Conservation (phyloP, 2,329 filamentous ascomycete genomes). For the Paradendryphiella salina region DNA sequence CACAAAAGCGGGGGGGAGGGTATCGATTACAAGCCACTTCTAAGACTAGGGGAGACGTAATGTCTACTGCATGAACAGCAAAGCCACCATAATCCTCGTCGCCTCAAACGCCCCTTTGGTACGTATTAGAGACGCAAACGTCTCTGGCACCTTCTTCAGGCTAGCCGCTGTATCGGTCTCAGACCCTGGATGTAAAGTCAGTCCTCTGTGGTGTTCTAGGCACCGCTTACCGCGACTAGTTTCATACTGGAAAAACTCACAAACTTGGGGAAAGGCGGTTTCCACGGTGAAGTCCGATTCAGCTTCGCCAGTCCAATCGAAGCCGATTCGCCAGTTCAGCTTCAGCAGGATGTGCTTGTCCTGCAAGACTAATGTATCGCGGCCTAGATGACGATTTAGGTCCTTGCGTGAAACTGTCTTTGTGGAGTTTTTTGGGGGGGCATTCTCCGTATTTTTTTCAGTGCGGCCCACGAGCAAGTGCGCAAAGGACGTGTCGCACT, state of each 20-base stretch:
- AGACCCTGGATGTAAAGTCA: slow-evolving; percentile 51
- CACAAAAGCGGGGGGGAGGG: no score
- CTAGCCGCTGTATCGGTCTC: slow-evolving; percentile 60
- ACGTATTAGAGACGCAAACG: slow-evolving; percentile 64
- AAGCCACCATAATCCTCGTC: slow-evolving; percentile 62
- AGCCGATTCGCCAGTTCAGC: slow-evolving; percentile 65
- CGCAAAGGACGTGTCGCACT: slow-evolving; percentile 55
- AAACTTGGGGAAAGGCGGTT: slow-evolving; percentile 63
- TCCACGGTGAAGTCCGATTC: slow-evolving; percentile 61
- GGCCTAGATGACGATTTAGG: slow-evolving; percentile 53
- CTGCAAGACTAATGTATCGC: slow-evolving; percentile 34
- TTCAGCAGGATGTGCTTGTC: slow-evolving; percentile 52
- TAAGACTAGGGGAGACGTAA: no score
- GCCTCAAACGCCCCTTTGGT: slow-evolving; percentile 61
- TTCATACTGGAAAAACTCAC: slow-evolving; percentile 52
- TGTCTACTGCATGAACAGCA: slow-evolving; percentile 50
- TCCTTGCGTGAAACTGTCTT: slow-evolving; percentile 48
- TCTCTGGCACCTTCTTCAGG: slow-evolving; percentile 60
- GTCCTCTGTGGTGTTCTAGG: not conserved
- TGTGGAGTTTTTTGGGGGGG: slow-evolving; percentile 17
- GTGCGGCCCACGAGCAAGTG: slow-evolving; percentile 27
- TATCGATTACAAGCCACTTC: no score
- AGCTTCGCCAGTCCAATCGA: slow-evolving; percentile 75
- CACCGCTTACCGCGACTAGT: not conserved
- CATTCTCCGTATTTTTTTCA: slow-evolving; percentile 24